A percentile compares a stretch with the other conserved stretches of the same genome.
phyloP scores from a whole-genome alignment of 1,284 basidiomycete species.

The Phlebopus sp. region DNA sequence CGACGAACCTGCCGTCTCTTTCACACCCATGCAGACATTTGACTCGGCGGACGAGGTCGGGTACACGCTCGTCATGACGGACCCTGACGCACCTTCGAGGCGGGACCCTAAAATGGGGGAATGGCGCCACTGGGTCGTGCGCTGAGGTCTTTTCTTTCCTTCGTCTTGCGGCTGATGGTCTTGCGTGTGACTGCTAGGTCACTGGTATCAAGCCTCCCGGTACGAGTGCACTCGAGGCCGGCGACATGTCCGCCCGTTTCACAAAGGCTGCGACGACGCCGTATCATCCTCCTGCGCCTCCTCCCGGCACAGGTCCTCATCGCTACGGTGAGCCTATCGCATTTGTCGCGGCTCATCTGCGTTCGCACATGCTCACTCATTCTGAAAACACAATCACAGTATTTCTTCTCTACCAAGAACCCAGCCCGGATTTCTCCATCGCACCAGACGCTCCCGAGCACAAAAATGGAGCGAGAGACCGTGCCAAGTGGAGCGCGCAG shows the following conservation, averaged over 20 bases:
- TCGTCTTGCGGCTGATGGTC: neutral
- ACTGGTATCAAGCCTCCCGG: conserved; percentile 52
- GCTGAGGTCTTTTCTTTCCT: conserved; percentile 19
- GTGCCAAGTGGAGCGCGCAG: conserved; percentile 53
- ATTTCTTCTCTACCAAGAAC: conserved; percentile 63
- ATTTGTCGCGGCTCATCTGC: no score
- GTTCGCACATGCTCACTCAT: no score
- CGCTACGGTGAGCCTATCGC: conserved; percentile 59
- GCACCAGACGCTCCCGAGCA: conserved; percentile 47
- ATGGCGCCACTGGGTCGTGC: conserved; percentile 67
- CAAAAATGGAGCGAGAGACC: conserved; percentile 42
- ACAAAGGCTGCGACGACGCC: conserved; percentile 50
- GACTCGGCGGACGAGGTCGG: conserved; percentile 38
- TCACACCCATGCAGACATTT: conserved; percentile 44
- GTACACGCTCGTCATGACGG: conserved; percentile 66
- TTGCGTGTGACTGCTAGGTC: conserved; percentile 36
- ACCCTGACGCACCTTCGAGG: conserved; percentile 64
- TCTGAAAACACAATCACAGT: conserved; percentile 32
- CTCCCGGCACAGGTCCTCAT: conserved; percentile 53
- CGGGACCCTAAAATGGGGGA: conserved; percentile 52
- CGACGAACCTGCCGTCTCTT: conserved; percentile 51
- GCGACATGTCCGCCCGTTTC: no score
- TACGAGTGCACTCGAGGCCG: conserved; percentile 29
- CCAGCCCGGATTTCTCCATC: conserved; percentile 40
- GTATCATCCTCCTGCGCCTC: conserved; percentile 58